Base-by-base conservation (phyloP, 441 rosid genomes). In the Jatropha multifida region DNA sequence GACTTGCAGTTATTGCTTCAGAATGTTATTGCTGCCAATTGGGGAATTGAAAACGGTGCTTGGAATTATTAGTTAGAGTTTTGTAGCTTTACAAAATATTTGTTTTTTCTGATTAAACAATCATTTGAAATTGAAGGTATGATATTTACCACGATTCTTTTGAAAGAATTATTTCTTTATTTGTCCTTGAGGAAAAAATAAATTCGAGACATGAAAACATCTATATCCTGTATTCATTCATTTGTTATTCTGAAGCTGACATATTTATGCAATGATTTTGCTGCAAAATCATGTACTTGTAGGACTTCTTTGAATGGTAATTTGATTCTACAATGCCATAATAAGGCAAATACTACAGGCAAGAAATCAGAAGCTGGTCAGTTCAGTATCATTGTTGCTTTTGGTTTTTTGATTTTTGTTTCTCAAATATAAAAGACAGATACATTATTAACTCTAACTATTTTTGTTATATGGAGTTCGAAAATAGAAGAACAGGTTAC, bases 1-100 rank as follows among this genome's bases (percentile, higher is more conserved):
- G 94, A 92, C 86, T 81, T 94, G 55, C 96, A 91, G 81, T 64
- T 76, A 51, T 68, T 92, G 83, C 96, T 91, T 79, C 88, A 88
- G 52, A 83, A 83, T 62, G 73, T 54, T 15, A 87, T 84, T 49
- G 83, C 90, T 74, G 84, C 97, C 70, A 78, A 73, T 27, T 87
- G 82, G 80, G 69, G 42, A 52, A 38, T 55, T 60, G 15, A 20
- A 63, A 23, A 40, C 0, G 51, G 64, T 74, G 40, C 76, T 74
- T 38, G 55, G 55, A 51, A 38, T 52, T 40, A 7, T 14, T 11
- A 23, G 23, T 11, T 1, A 37, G 18, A 68, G 4, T 55, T 56
- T 11, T 70, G 18, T 9, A n/a, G 74, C 74, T 52, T 64, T 42
- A 23, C 23, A 2, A 14, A 32, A 51, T 51, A 48, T 38, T 15